Evolutionary conservation across 2,329 filamentous ascomycete genomes (phyloP).

Genomic region (Clarireedia hainanense): DNA sequence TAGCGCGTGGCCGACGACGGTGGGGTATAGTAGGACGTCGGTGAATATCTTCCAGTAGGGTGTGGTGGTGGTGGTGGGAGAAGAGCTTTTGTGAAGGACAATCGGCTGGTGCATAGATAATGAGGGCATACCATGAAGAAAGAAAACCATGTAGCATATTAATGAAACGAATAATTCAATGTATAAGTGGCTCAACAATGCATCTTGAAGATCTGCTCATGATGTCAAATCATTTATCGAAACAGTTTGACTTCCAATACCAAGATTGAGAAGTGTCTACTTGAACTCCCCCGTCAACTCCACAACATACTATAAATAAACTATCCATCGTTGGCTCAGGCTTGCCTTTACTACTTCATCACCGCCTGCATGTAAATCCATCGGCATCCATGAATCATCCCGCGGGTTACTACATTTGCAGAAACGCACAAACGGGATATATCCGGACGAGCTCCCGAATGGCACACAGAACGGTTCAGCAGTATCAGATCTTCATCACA

Average conservation of each 20-base stretch:
- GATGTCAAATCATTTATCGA: too few species aligned
- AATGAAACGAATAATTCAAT: too few species aligned
- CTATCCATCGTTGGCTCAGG: slow-evolving; percentile 43
- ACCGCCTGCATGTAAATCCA: slow-evolving; percentile 18
- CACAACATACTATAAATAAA: not conserved
- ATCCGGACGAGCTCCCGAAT: slow-evolving; percentile 21
- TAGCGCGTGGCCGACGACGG: slow-evolving; percentile 14
- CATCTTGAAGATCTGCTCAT: too few species aligned
- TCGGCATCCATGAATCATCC: slow-evolving; percentile 20
- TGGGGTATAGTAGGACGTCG: slow-evolving; percentile 4
- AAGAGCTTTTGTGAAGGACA: too few species aligned
- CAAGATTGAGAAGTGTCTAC: too few species aligned
- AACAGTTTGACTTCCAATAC: too few species aligned
- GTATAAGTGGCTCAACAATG: too few species aligned
- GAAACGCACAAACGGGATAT: slow-evolving; percentile 40
- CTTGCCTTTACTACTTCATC: slow-evolving; percentile 49
- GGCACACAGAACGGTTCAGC: slow-evolving; percentile 46
- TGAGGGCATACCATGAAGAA: too few species aligned
- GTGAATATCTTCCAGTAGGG: not conserved
- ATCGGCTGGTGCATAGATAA: too few species aligned
- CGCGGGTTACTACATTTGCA: slow-evolving; percentile 30
- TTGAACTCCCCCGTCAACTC: not conserved
- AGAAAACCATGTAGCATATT: too few species aligned
- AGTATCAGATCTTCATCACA: slow-evolving; percentile 68
- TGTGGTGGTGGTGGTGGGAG: not conserved